These are phyloP conservation scores for Colletotrichum endophyticum DNA, from an alignment of 2,329 filamentous ascomycete genomes.

Conservation along the genomic window DNA sequence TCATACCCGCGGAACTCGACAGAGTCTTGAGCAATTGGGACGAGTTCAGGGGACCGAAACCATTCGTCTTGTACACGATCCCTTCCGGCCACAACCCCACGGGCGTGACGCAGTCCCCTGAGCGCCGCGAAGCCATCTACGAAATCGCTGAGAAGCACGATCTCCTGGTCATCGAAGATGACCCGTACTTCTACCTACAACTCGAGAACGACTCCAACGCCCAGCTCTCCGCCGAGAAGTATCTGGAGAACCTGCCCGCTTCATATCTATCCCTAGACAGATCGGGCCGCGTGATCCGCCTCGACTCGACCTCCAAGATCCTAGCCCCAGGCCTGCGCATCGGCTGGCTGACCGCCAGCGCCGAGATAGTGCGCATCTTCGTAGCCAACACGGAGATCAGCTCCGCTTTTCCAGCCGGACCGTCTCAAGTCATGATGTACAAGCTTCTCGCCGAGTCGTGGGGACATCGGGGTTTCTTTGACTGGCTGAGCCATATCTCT, in stretches of 20 bases:
- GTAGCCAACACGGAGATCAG: neutral
- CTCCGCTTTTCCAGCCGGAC: neutral
- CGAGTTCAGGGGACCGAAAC: neutral
- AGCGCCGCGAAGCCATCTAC: neutral
- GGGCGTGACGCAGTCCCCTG: fast-evolving
- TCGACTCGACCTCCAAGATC: neutral
- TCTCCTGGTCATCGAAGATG: neutral
- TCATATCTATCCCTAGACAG: neutral
- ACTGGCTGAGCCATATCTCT: neutral
- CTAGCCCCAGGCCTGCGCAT: neutral
- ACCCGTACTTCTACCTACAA: neutral
- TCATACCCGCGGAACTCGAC: neutral
- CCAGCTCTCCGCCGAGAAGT: neutral
- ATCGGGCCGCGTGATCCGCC: neutral
- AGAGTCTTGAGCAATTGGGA: neutral
- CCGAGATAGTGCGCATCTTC: neutral
- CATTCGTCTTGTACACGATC: neutral
- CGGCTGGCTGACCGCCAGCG: neutral
- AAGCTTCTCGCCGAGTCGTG: neutral
- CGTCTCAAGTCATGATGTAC: neutral
- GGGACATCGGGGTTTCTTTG: neutral
- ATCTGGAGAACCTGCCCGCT: neutral
- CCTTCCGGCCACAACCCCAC: neutral
- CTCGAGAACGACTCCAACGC: neutral
- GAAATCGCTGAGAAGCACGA: neutral